Percentiles rank a stretch among this genome's conserved stretches.
Evolutionary conservation across 345 rosid species (phyloP).

Genomic region (Corchorus olitorius): DNA sequence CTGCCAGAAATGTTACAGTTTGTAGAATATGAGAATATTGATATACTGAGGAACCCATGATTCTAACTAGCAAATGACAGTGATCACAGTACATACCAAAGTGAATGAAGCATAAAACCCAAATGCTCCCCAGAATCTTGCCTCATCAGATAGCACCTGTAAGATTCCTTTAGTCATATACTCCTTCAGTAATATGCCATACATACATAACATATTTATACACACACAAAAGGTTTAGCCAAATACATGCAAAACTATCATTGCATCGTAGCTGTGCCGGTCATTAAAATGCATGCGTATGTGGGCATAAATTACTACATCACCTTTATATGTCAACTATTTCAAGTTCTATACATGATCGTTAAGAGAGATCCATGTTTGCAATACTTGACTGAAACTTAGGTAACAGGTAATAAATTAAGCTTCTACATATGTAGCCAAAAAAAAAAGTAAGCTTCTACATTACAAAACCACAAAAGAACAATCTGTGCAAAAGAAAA

Average conservation of each 20-base stretch:
- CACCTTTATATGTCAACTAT: not conserved
- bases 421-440: not conserved
- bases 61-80: not conserved
- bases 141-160: conserved; percentile 75
- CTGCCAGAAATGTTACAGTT: conserved; percentile 47
- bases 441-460: not conserved
- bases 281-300: not conserved
- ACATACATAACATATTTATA: not conserved
- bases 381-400: not conserved
- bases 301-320: not conserved
- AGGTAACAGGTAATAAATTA: not conserved
- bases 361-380: not conserved
- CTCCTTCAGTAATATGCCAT: not conserved
- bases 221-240: not conserved
- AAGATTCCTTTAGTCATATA: conserved; percentile 25
- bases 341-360: not conserved
- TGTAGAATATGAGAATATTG: not conserved
- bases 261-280: not conserved
- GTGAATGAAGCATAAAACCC: conserved; percentile 74
- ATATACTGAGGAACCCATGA: not conserved
- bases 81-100: conserved; percentile 52
- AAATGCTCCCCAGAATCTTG: conserved; percentile 98
- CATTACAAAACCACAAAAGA: not conserved
- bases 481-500: conserved; percentile 2
- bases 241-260: not conserved